Base-by-base conservation (phyloP, 2,329 filamentous ascomycete genomes). In the Colletotrichum musae region DNA sequence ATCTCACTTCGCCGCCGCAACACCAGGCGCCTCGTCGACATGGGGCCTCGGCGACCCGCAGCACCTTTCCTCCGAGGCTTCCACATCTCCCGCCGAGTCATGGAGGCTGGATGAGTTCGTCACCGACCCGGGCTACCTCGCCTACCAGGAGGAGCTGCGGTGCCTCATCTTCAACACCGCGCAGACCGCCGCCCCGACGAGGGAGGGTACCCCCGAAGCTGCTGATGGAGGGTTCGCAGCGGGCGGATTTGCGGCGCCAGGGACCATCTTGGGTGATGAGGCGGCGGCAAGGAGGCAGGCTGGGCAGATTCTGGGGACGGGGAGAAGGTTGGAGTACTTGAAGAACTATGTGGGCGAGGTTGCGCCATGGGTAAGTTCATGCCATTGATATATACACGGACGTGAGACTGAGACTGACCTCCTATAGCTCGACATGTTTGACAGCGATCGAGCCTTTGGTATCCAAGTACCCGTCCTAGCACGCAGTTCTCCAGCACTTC, bases 361-460 rank as follows among this genome's bases (percentile, higher is more conserved):
- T 50, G 86, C 86, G 3, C 84, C 84, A 24, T 88, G 86, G 85
- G 82, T 85, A 70, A 66, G 76, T 16, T 18, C 45, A 18, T 18
- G 16, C 1, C 6, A 16, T n/a, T 10, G 18, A 5, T 47, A 16
- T 7, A 18, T 18, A 47, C 5, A 47, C 1, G 2, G 3, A 16
- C 16, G 1, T 24, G 21, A 24, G 21, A 13, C 45, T n/a, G 4
- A 10, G 5, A 48, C 65, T 69, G 1, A 62, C 68, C 63, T 13
- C 64, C 59, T 9, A 12, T 71, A 85, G 85, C 82, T 89, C 15
- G 88, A 90, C 73, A 89, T 88, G 80, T 89, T 88, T 69, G 87
- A 90, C 72, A 83, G 81, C 32, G 79, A 84, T 28, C 82, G 85
- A 18, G 82, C 82, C 4, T 89, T 90, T 72, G 85, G 85, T 4